These are phyloP conservation scores for Metarhizium album DNA, from an alignment of 2,329 filamentous ascomycete species.

Conservation along the genomic window DNA sequence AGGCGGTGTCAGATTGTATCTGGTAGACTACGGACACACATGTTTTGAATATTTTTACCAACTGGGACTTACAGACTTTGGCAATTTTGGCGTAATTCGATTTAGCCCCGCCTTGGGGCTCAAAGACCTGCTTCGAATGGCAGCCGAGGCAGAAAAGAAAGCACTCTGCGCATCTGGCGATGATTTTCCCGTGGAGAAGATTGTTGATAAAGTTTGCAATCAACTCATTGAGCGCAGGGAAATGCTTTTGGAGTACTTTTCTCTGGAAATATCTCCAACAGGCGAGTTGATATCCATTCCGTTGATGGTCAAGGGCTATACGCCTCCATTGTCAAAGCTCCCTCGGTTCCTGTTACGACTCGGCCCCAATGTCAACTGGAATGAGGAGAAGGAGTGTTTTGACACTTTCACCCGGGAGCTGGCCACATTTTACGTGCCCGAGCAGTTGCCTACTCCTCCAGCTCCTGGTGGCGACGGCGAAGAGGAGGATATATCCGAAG, in stretches of 20 bases:
- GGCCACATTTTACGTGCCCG: conserved; percentile 82
- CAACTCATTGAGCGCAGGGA: conserved; percentile 67
- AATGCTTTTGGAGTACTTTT: conserved; percentile 91
- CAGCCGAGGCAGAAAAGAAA: conserved; percentile 57
- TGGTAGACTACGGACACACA: conserved; percentile 84
- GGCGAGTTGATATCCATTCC: conserved; percentile 74
- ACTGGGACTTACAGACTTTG: conserved; percentile 86
- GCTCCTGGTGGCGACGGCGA: conserved; percentile 21
- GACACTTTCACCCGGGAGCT: conserved; percentile 75
- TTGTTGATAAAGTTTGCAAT: conserved; percentile 53
- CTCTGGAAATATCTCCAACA: conserved; percentile 65
- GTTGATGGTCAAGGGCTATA: conserved; percentile 79
- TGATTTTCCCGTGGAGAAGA: conserved; percentile 54
- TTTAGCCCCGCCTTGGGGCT: conserved; percentile 69
- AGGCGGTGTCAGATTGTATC: conserved; percentile 79
- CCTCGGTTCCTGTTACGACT: conserved; percentile 80
- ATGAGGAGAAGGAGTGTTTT: conserved; percentile 75
- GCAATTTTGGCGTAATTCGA: conserved; percentile 78
- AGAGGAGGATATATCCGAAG: conserved; percentile 31
- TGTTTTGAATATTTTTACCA: conserved; percentile 94
- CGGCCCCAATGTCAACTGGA: conserved; percentile 83
- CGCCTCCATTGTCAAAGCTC: conserved; percentile 73
- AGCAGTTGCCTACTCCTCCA: conserved; percentile 55
- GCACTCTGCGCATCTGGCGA: conserved; percentile 29
- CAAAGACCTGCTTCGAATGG: conserved; percentile 59